Conservation (phyloP, 2,329 filamentous ascomycete species). For the Pseudogymnoascus sp. region DNA sequence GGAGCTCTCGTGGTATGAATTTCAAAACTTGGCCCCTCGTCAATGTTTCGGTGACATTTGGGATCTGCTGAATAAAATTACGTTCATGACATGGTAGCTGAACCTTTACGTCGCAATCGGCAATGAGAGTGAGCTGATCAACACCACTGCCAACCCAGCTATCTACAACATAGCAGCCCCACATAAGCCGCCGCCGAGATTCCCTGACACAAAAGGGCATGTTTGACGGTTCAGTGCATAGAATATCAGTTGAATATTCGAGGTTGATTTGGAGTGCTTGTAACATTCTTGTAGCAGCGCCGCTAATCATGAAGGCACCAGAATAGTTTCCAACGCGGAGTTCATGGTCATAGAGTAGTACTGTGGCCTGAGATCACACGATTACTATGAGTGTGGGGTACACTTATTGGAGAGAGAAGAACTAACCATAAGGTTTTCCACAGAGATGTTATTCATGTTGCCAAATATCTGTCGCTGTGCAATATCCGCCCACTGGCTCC, state of each 20-base stretch:
- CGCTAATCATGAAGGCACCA: conserved; percentile 29
- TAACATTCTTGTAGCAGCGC: conserved; percentile 26
- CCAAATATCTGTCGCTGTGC: conserved; percentile 6
- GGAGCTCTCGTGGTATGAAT: conserved; percentile 10
- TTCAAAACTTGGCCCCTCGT: conserved; percentile 19
- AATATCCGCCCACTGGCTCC: conserved; percentile 11
- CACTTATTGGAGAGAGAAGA: background rate
- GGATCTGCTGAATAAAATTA: conserved; percentile 25
- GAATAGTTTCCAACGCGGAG: conserved; percentile 28
- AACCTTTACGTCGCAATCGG: conserved; percentile 28
- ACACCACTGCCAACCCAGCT: conserved; percentile 27
- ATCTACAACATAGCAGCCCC: conserved; percentile 29
- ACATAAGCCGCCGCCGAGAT: conserved; percentile 27
- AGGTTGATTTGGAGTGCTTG: conserved; percentile 29
- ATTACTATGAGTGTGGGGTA: background rate
- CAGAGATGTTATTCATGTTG: conserved; percentile 9
- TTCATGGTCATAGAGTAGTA: conserved; percentile 28
- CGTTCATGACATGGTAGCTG: conserved; percentile 24
- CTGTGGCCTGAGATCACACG: conserved; percentile 20
- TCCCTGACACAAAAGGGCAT: conserved; percentile 22
- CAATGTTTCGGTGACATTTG: conserved; percentile 27
- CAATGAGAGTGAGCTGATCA: conserved; percentile 26
- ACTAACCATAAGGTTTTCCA: conserved; percentile 12
- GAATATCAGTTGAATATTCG: conserved; percentile 28
- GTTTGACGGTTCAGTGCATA: conserved; percentile 20